These are phyloP conservation scores for Hemisphaericaspora nanyangensis DNA, from an alignment of 805 yeast genomes.

Conservation along the genomic window DNA sequence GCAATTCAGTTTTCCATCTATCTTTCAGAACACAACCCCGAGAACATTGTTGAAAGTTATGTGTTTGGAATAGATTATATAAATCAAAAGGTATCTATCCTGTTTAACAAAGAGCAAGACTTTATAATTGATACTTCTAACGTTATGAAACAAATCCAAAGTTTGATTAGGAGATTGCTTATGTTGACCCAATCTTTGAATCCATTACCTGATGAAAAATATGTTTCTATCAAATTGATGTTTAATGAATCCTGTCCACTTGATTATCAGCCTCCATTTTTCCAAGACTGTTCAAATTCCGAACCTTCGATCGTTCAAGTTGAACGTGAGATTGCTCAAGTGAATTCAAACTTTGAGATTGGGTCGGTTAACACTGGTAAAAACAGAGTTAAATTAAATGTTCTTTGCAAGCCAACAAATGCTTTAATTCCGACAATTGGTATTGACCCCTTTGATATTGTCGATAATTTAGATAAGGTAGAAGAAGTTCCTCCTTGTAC, in stretches of 20 bases:
- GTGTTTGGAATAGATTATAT: slow-evolving; percentile 45
- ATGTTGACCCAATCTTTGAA: slow-evolving; percentile 52
- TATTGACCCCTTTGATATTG: slow-evolving; percentile 26
- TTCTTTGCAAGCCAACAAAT: slow-evolving; percentile 14
- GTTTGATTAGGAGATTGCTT: slow-evolving; percentile 48
- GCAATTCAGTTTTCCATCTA: slow-evolving; percentile 46
- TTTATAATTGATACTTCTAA: slow-evolving; percentile 20
- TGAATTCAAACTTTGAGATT: slow-evolving; percentile 3
- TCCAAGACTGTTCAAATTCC: slow-evolving; percentile 39
- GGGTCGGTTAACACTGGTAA: slow-evolving; percentile 7
- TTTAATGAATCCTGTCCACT: slow-evolving; percentile 46
- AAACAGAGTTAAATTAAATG: slow-evolving; percentile 14
- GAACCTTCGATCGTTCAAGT: slow-evolving; percentile 30
- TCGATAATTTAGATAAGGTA: not conserved
- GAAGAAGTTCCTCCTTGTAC: slow-evolving; percentile 1
- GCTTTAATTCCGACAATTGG: not conserved
- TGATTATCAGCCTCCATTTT: slow-evolving; percentile 47
- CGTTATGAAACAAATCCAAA: slow-evolving; percentile 44
- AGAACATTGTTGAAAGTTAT: slow-evolving; percentile 47
- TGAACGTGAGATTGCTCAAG: not conserved
- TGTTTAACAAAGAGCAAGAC: not conserved
- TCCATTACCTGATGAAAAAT: slow-evolving; percentile 46
- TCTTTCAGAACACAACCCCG: slow-evolving; percentile 39
- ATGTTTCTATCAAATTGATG: slow-evolving; percentile 44
- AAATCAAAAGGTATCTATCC: slow-evolving; percentile 10